Percentiles rank a stretch among this genome's conserved stretches.
These are phyloP conservation scores for Asterionellopsis glacialis DNA, from an alignment of 108 stramenopile genomes.

Conservation along the genomic window DNA sequence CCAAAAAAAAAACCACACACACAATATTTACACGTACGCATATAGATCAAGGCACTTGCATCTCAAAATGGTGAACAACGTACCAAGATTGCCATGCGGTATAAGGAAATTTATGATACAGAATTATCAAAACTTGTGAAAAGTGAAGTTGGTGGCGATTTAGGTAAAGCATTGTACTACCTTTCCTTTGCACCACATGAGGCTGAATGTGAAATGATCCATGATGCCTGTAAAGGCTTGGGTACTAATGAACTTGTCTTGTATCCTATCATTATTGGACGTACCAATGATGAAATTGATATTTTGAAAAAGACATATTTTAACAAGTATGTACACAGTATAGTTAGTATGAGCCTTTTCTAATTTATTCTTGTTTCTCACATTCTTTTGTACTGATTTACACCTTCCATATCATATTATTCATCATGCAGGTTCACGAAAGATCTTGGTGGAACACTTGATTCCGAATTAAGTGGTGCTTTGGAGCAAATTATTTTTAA, in stretches of 20 bases:
- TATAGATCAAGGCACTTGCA: constrained; percentile 31
- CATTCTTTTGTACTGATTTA: too few species aligned
- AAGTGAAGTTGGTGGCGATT: constrained; percentile 7
- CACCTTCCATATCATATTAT: too few species aligned
- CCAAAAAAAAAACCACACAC: too few species aligned
- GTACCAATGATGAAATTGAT: constrained; percentile 61
- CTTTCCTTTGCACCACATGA: constrained; percentile 47
- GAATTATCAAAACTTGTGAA: background rate
- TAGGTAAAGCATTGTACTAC: constrained; percentile 42
- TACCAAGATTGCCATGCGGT: constrained; percentile 39
- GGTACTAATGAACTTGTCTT: constrained; percentile 52
- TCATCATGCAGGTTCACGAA: constrained; percentile 16
- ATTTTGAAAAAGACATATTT: constrained; percentile 63
- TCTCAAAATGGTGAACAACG: constrained; percentile 33
- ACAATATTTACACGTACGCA: too few species aligned
- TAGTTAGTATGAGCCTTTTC: too few species aligned
- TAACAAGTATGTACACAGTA: constrained; percentile 45
- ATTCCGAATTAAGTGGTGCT: constrained; percentile 46
- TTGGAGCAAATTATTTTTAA: constrained; percentile 47
- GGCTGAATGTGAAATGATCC: constrained; percentile 63
- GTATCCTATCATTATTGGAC: constrained; percentile 54
- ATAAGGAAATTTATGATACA: constrained; percentile 21
- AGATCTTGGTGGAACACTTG: constrained; percentile 44
- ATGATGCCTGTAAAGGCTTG: constrained; percentile 55
- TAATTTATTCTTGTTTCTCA: too few species aligned